Conservation (phyloP, 2,329 filamentous ascomycete genomes). For the Cytospora mali region DNA sequence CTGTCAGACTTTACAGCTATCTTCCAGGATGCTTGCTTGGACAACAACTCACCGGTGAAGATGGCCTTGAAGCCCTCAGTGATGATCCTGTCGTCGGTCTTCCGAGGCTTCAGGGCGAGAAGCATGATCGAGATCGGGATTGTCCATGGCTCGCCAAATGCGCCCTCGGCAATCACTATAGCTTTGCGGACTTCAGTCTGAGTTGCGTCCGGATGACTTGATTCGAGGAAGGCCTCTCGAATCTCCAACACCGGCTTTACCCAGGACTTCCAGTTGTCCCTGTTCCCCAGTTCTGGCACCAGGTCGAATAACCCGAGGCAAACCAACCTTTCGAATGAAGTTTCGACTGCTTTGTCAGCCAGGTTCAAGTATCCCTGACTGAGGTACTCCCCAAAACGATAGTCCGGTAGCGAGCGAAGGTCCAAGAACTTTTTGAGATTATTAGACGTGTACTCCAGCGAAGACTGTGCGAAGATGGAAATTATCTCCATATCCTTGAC, state of each 20-base stretch:
- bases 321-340: not conserved
- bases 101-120: not conserved
- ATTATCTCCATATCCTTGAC: not conserved
- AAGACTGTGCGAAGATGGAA: not conserved
- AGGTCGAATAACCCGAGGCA: not conserved
- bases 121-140: not conserved
- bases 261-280: not conserved
- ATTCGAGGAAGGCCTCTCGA: not conserved
- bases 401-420: not conserved
- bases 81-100: not conserved
- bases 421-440: not conserved
- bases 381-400: not conserved
- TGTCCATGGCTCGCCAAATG: not conserved
- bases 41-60: not conserved
- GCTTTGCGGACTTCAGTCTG: not conserved
- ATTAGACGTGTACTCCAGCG: accelerated
- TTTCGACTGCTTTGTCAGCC: not conserved
- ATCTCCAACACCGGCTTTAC: not conserved
- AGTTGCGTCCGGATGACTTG: not conserved
- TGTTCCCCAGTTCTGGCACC: not conserved
- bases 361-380: not conserved
- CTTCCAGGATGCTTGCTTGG: not conserved
- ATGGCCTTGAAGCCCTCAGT: not conserved
- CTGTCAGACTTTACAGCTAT: not conserved
- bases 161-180: not conserved